Evolutionary conservation across 2,329 filamentous ascomycete genomes (phyloP).

Genomic region (Apiospora kogelbergensis): DNA sequence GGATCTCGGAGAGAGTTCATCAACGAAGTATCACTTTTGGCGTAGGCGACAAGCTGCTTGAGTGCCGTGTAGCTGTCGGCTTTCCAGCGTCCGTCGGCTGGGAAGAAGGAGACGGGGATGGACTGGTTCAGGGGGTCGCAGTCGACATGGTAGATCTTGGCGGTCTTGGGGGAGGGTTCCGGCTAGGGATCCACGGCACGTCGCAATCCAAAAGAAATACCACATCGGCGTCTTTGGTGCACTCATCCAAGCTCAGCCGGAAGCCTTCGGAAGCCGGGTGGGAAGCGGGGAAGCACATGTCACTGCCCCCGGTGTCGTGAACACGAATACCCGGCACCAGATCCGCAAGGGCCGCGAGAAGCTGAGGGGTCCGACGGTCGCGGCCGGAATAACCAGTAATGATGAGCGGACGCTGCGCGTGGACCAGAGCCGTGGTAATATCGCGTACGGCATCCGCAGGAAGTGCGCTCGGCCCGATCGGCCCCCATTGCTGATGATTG

Average conservation of each 20-base stretch:
- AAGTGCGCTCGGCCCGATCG: conserved; percentile 26
- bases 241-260: conserved; percentile 58
- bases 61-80: conserved; percentile 48
- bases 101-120: conserved; percentile 58
- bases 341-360: conserved; percentile 46
- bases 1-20: conserved; percentile 20
- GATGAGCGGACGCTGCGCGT: conserved; percentile 46
- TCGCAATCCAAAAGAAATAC: conserved; percentile 69
- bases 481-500: conserved; percentile 23
- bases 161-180: conserved; percentile 56
- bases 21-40: conserved; percentile 17
- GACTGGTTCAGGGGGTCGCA: conserved; percentile 65
- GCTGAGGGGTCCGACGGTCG: conserved; percentile 38
- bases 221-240: conserved; percentile 61
- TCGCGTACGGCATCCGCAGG: conserved; percentile 39
- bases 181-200: conserved; percentile 68
- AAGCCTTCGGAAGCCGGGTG: conserved; percentile 47
- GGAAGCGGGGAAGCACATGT: conserved; percentile 41
- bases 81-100: conserved; percentile 50
- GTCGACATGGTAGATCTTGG: conserved; percentile 65
- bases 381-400: conserved; percentile 52
- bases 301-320: conserved; percentile 50
- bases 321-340: conserved; percentile 47
- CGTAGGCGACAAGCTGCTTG: conserved; percentile 29
- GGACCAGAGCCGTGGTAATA: conserved; percentile 42